Evolutionary conservation across 2,329 filamentous ascomycete species (phyloP).

Genomic region (Diaporthe sp.): DNA sequence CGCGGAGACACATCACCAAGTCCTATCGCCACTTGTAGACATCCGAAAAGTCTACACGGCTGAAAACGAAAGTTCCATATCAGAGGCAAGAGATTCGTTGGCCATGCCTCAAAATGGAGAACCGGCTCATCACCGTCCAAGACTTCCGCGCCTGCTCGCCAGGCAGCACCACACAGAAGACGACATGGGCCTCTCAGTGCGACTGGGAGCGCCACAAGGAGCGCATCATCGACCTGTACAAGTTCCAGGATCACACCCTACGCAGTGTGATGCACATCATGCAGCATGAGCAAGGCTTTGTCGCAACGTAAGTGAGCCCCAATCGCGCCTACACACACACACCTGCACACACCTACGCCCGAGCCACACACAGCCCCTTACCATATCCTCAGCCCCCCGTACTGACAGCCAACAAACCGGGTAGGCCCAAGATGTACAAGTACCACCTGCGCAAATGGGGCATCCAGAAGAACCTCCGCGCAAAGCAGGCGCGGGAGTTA

Average conservation of each 20-base stretch:
- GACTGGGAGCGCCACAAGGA: constrained; percentile 40
- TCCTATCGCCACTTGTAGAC: background rate
- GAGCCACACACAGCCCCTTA: background rate
- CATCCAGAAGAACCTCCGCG: constrained; percentile 31
- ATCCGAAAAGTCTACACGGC: background rate
- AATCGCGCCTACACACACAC: background rate
- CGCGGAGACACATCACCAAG: background rate
- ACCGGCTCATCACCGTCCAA: constrained; percentile 9
- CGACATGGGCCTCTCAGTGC: constrained; percentile 24
- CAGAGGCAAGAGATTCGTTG: background rate
- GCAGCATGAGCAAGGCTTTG: constrained; percentile 40
- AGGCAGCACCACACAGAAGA: constrained; percentile 1
- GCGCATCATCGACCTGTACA: constrained; percentile 43
- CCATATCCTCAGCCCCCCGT: background rate
- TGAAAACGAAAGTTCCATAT: background rate
- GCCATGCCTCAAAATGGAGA: constrained; percentile 21
- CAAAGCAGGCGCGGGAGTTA: constrained; percentile 23
- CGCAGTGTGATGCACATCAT: constrained; percentile 43
- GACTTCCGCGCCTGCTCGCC: background rate
- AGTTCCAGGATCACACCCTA: constrained; percentile 39
- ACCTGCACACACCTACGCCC: too few relatives aligned
- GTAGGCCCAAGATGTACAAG: constrained; percentile 33
- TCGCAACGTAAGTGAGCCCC: constrained; percentile 40
- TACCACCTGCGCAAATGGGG: constrained; percentile 30
- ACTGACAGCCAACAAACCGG: constrained; percentile 6